These are phyloP conservation scores for Fusarium sacchari DNA, from an alignment of 2,329 filamentous ascomycete genomes.

Conservation along the genomic window DNA sequence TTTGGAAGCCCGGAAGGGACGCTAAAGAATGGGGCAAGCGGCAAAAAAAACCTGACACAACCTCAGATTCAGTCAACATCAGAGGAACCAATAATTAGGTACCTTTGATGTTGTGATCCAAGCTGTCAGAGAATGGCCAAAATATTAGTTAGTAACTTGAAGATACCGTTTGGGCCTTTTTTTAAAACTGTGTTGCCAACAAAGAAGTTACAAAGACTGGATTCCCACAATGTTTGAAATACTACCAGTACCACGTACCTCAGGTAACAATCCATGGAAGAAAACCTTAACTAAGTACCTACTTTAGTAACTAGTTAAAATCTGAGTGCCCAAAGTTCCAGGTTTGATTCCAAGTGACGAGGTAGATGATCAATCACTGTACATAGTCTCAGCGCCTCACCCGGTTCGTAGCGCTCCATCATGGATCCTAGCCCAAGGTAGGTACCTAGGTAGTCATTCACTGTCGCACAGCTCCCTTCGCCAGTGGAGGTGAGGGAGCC, in stretches of 20 bases:
- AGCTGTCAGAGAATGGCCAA: neutral
- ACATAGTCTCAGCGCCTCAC: conserved; percentile 12
- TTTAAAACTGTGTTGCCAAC: neutral
- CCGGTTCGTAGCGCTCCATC: neutral
- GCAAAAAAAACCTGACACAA: conserved; percentile 20
- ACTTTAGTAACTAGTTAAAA: too few species aligned
- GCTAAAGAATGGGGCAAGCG: conserved; percentile 40
- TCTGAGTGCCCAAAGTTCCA: neutral
- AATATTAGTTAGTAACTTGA: too few species aligned
- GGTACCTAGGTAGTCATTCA: neutral
- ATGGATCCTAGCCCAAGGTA: too few species aligned
- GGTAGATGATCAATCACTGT: neutral
- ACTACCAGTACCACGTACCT: neutral
- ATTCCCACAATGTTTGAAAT: neutral
- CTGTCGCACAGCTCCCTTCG: conserved; percentile 19
- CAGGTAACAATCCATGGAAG: neutral
- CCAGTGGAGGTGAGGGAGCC: neutral
- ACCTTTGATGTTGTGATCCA: neutral
- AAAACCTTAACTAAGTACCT: conserved; percentile 9
- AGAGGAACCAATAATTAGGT: neutral
- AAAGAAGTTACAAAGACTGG: neutral
- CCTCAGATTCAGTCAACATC: neutral
- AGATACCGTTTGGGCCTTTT: neutral
- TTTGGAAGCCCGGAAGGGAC: conserved; percentile 13
- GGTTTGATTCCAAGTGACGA: neutral